Evolutionary conservation across 1,284 basidiomycete genomes (phyloP), one percentile per base, ranked within the genome.

Genomic region (Fistulinella cinereoalba): DNA sequence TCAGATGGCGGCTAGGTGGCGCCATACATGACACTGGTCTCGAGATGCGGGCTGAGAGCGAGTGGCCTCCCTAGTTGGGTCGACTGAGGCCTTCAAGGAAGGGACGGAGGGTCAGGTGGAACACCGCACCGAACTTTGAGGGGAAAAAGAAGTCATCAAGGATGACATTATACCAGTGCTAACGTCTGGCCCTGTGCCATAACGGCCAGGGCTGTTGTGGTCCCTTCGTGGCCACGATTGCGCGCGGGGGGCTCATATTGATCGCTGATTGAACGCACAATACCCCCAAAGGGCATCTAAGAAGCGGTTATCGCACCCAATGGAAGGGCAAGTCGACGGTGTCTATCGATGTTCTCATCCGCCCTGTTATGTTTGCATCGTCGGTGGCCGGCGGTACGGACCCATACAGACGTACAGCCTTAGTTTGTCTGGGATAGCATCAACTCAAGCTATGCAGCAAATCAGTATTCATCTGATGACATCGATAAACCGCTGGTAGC

Each of bases 81-180:
- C n/a, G n/a, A n/a, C n/a, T n/a, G 18, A 36, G 6, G 8, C 7
- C 33, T 21, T 21, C 22, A 7, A 23, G 23, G 7, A 24, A 8
- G 23, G 7, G 54, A 31, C 13, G 33, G 34, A 24, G 27, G 39
- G 27, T 34, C 36, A 23, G 46, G 41, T 28, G 23, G 19, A 43
- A 36, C 60, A 52, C 56, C 49, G 61, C 58, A 57, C 41, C 37
- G 41, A 59, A 25, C 32, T 42, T 48, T 54, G 42, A 43, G 37
- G 33, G 49, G 48, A 19, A 6, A 7, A 27, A 47, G 44, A 57
- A 53, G 41, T 25, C 11, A 13, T 32, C 40, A 47, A 21, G 22
- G 16, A 37, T 39, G 15, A n/a, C 10, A 10, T 7, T 1, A n/a
- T 42, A 38, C 44, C 57, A 40, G 56, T 55, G 55, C 43, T 22